Percentiles rank a stretch among this genome's conserved stretches.
Conservation (phyloP, 1,284 basidiomycete genomes). For the Caloboletus inedulis region DNA sequence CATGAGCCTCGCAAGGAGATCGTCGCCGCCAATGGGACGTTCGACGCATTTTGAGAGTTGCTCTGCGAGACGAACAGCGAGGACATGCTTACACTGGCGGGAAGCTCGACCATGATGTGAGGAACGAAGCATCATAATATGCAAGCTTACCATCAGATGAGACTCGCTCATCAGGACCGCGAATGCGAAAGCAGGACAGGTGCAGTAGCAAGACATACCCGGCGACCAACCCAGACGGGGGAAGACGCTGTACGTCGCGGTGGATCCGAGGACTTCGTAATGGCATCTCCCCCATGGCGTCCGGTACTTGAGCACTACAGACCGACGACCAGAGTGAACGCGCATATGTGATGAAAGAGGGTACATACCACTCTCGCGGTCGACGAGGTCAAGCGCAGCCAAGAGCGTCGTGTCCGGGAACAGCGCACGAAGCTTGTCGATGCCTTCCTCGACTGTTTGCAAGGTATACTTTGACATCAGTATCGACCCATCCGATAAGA, state of each 20-base stretch:
- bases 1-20: constrained; percentile 40
- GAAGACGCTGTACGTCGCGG: constrained; percentile 58
- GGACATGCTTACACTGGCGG: constrained; percentile 69
- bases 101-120: not conserved
- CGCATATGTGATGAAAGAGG: not conserved
- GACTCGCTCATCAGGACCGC: constrained; percentile 56
- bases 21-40: constrained; percentile 44
- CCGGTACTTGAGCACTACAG: constrained; percentile 59
- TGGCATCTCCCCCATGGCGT: constrained; percentile 54
- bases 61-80: constrained; percentile 60
- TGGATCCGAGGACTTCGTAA: constrained; percentile 66
- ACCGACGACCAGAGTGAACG: not conserved
- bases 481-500: not conserved
- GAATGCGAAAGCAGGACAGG: constrained; percentile 70
- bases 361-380: constrained; percentile 55
- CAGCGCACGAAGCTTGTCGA: constrained; percentile 52
- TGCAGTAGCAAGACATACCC: constrained; percentile 53
- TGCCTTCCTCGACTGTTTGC: constrained; percentile 49
- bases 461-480: constrained; percentile 3
- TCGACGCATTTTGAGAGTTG: constrained; percentile 51
- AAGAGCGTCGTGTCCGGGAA: constrained; percentile 61
- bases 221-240: constrained; percentile 44
- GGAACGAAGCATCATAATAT: not conserved
- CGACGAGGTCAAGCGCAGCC: constrained; percentile 69
- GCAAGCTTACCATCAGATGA: constrained; percentile 58